Evolutionary conservation across 371 early-diverging fungal species (phyloP).

Genomic region (Mortierella sp.): DNA sequence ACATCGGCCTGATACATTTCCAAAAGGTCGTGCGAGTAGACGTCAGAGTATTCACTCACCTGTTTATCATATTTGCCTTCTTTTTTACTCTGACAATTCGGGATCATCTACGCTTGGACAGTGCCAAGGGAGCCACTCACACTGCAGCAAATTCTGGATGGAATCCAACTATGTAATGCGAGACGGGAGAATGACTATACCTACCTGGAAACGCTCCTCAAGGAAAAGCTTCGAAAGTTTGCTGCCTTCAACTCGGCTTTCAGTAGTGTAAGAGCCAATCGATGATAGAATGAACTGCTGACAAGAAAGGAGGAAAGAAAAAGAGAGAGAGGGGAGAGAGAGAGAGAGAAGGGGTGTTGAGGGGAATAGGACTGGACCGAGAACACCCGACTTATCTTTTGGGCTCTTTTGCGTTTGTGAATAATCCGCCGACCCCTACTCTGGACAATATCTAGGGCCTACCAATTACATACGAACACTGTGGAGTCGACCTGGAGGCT

Average conservation of each 20-base stretch:
- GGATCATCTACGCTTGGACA: slow-evolving; percentile 1
- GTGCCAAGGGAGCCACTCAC: slow-evolving; percentile 45
- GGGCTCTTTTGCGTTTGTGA: background rate
- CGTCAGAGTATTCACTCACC: background rate
- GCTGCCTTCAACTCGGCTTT: slow-evolving; percentile 81
- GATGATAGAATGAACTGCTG: too few species aligned
- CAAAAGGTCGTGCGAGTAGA: background rate
- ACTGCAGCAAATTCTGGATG: slow-evolving; percentile 58
- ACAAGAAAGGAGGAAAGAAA: too few species aligned
- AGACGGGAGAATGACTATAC: slow-evolving; percentile 30
- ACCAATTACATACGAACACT: slow-evolving; percentile 64
- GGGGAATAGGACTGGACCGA: background rate
- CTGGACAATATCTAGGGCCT: slow-evolving; percentile 54
- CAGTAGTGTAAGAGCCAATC: slow-evolving; percentile 60
- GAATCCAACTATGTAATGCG: slow-evolving; percentile 31
- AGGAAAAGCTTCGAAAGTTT: slow-evolving; percentile 69
- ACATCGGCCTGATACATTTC: too few species aligned
- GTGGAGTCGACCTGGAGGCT: slow-evolving; percentile 75
- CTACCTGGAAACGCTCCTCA: slow-evolving; percentile 61
- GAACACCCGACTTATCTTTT: background rate
- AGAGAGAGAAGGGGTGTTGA: slow-evolving; percentile 7
- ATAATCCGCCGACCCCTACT: background rate
- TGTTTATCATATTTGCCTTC: background rate
- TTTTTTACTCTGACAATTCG: background rate
- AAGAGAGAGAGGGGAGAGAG: background rate